These are phyloP conservation scores for Carallia pectinifolia DNA, from an alignment of 345 rosid species.

Conservation along the genomic window DNA sequence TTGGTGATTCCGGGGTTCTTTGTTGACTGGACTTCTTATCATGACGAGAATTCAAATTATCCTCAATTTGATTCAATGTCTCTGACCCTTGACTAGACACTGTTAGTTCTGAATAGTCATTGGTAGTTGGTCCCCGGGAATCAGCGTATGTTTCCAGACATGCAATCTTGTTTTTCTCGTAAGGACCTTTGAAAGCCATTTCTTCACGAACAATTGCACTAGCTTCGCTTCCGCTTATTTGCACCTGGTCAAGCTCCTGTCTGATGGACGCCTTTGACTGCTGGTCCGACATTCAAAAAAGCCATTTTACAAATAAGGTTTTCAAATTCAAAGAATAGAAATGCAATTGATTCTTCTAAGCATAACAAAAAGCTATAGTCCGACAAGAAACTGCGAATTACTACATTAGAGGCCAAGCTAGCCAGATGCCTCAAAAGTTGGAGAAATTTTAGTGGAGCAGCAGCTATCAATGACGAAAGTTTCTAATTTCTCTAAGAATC, in stretches of 20 bases:
- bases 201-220: conserved; percentile 23
- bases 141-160: conserved; percentile 5
- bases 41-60: conserved; percentile 14
- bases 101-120: conserved; percentile 5
- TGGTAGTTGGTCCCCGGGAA: conserved; percentile 6
- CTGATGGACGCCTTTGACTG: conserved; percentile 18
- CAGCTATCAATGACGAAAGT: neutral
- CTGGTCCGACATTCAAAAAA: conserved; percentile 28
- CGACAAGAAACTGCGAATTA: neutral
- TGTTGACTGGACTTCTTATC: conserved; percentile 18
- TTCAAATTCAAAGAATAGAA: conserved; percentile 1
- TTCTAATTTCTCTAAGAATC: too few relatives aligned
- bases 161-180: conserved; percentile 19
- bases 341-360: neutral
- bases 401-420: neutral
- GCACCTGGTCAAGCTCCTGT: conserved; percentile 26
- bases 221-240: conserved; percentile 11
- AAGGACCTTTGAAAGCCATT: conserved; percentile 17
- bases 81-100: conserved; percentile 16
- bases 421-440: neutral
- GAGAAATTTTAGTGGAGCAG: neutral
- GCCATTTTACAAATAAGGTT: conserved; percentile 8
- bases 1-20: conserved; percentile 3
- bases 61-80: conserved; percentile 20
- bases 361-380: neutral